These are phyloP conservation scores for Blastomyces parvus DNA, from an alignment of 2,329 filamentous ascomycete species.

Conservation along the genomic window DNA sequence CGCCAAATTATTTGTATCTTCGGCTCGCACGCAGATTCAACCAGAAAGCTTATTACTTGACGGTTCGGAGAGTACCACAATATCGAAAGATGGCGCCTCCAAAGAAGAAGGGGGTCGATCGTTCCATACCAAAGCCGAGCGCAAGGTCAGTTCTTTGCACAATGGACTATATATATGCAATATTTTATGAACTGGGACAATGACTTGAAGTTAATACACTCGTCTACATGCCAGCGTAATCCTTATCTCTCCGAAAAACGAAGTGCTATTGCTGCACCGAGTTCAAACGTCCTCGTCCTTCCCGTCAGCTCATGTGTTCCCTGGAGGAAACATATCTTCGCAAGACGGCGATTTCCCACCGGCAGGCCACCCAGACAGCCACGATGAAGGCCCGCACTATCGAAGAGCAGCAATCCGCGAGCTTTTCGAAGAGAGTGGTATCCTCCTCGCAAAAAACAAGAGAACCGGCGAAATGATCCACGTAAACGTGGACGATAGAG, in stretches of 20 bases:
- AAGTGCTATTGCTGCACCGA: constrained; percentile 79
- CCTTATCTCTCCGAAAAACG: constrained; percentile 74
- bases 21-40: not conserved
- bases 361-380: constrained; percentile 45
- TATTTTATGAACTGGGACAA: not conserved
- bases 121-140: constrained; percentile 50
- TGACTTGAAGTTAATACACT: not conserved
- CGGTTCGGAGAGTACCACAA: constrained; percentile 15
- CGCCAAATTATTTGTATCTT: not conserved
- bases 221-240: constrained; percentile 53
- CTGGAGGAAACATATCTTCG: constrained; percentile 67
- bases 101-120: constrained; percentile 12
- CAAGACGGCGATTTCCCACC: constrained; percentile 60
- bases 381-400: constrained; percentile 64
- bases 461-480: constrained; percentile 46
- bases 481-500: constrained; percentile 50
- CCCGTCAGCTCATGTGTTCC: constrained; percentile 88
- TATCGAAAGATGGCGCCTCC: constrained; percentile 16
- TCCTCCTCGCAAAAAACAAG: constrained; percentile 56
- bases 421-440: constrained; percentile 90
- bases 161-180: not conserved
- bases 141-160: constrained; percentile 42
- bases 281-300: constrained; percentile 76
- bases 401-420: constrained; percentile 78
- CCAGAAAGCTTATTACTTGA: constrained; percentile 9